Conservation (phyloP, 768 basidiomycete species). For the Termitomyces sp. region DNA sequence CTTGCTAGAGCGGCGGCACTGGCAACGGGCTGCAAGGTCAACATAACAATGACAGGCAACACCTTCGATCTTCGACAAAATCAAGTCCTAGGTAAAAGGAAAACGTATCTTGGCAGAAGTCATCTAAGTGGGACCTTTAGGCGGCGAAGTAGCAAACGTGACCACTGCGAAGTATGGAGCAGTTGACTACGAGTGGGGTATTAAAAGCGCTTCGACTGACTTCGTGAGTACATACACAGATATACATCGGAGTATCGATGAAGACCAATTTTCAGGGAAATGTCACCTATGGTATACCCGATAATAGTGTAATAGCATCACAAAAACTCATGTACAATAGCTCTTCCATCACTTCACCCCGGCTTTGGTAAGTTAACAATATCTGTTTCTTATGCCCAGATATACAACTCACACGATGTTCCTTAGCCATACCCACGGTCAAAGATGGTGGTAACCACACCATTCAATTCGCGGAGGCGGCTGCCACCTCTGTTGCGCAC, state of each 20-base stretch:
- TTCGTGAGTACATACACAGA: constrained; percentile 47
- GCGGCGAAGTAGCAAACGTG: constrained; percentile 57
- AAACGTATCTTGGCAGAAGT: neutral
- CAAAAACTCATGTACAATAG: constrained; percentile 17
- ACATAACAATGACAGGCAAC: constrained; percentile 6
- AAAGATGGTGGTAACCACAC: constrained; percentile 77
- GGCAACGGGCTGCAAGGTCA: constrained; percentile 18
- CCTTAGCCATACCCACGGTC: constrained; percentile 68
- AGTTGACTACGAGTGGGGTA: constrained; percentile 63
- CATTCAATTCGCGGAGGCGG: constrained; percentile 55
- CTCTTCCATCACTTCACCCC: constrained; percentile 67
- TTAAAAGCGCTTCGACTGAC: constrained; percentile 70
- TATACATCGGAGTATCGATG: neutral
- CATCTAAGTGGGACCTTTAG: constrained; percentile 25
- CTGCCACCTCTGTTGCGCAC: constrained; percentile 56
- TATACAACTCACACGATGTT: neutral
- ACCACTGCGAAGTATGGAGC: constrained; percentile 54
- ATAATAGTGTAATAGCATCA: neutral
- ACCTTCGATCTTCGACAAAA: constrained; percentile 20
- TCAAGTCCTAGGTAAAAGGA: constrained; percentile 36
- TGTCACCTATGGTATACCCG: constrained; percentile 57
- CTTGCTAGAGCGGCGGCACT: constrained; percentile 15
- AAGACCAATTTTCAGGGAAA: constrained; percentile 46
- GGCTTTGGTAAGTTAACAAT: constrained; percentile 47
- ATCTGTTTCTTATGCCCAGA: neutral